A percentile compares a stretch with the other conserved stretches of the same genome.
These are phyloP conservation scores for Aspergillus puulaauensis DNA, from an alignment of 2,329 filamentous ascomycete species.

Conservation along the genomic window DNA sequence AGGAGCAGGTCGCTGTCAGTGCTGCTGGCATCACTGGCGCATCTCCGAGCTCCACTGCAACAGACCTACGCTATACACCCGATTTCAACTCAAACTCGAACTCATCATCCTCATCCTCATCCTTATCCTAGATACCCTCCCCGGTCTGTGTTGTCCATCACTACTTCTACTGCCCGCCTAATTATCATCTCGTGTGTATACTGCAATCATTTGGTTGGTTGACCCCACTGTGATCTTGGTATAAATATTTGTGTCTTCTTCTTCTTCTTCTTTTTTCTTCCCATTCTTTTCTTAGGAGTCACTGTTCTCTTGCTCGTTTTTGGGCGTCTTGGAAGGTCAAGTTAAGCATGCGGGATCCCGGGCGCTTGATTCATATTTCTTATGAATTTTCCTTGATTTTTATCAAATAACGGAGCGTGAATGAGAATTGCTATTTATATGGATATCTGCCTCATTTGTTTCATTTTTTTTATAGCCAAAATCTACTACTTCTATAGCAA, in stretches of 20 bases:
- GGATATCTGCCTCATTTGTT: background rate
- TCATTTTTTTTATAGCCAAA: background rate
- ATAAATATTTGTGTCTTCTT: constrained; percentile 1
- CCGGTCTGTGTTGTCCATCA: background rate
- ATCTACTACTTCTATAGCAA: background rate
- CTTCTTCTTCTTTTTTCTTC: too few species aligned
- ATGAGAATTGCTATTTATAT: constrained; percentile 2
- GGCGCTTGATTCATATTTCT: constrained; percentile 17
- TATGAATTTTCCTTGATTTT: constrained; percentile 9
- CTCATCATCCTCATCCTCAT: constrained; percentile 24
- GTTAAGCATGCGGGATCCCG: constrained; percentile 30
- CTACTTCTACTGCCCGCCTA: constrained; percentile 3
- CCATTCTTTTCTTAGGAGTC: constrained; percentile 6
- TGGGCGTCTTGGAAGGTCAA: constrained; percentile 26
- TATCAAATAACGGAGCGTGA: constrained; percentile 6
- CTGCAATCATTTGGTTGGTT: background rate
- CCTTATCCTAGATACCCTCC: constrained; percentile 23
- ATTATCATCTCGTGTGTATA: constrained; percentile 5
- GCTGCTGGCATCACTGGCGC: constrained; percentile 24
- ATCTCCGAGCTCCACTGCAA: constrained; percentile 14
- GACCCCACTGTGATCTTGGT: background rate
- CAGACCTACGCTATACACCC: constrained; percentile 13
- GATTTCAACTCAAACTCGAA: constrained; percentile 22
- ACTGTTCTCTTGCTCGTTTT: constrained; percentile 7
- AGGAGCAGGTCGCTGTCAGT: constrained; percentile 37